Evolutionary conservation across 2,329 filamentous ascomycete species (phyloP), one percentile per base, ranked within the genome.

Genomic region (Tympanopsis confertula): DNA sequence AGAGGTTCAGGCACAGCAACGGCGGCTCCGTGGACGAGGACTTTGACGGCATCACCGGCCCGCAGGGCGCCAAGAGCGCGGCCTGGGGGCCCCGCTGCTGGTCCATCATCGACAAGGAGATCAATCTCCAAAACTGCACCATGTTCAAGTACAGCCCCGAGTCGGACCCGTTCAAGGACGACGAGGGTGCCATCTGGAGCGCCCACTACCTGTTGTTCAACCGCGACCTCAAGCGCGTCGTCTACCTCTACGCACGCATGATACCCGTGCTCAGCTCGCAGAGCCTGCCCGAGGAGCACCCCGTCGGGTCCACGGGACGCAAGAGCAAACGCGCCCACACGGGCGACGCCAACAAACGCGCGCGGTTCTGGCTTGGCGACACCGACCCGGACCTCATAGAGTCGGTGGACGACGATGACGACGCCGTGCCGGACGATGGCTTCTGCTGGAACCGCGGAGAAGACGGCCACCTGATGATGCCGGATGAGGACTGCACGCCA

Each of bases 131-230:
- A 47, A 82, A 93, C 47, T 98, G 91, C 62, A 82, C 80, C 39
- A 78, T 89, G 44, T 96, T 94, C 58, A 83, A 82, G 39, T 98
- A 93, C 62, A 77, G 82, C 37, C 91, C 91, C 0, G 81, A 86
- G 29, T 85, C 88, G 43, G 88, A 94, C 52, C 86, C 87, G 0
- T 94, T 93, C 50, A 82, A 88, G 49, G 87, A 87, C 45, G 88
- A 94, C 43, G 87, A 94, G 52, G 85, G 86, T 43, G 82, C 88
- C 10, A 88, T 98, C 44, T 98, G 89, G 89, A 87, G 85, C 36
- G 71, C 88, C 44, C 88, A 96, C 57, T 95, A 94, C 60, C 94
- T 98, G 66, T 94, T 96, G 59, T 96, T 95, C 71, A 95, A 94
- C 67, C 89, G 89, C 51, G 69, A 79, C 19, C 73, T 82, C 53